A percentile compares a stretch with the other conserved stretches of the same genome.
Evolutionary conservation across 768 basidiomycete genomes (phyloP).

Genomic region (Tulasnella sp.): DNA sequence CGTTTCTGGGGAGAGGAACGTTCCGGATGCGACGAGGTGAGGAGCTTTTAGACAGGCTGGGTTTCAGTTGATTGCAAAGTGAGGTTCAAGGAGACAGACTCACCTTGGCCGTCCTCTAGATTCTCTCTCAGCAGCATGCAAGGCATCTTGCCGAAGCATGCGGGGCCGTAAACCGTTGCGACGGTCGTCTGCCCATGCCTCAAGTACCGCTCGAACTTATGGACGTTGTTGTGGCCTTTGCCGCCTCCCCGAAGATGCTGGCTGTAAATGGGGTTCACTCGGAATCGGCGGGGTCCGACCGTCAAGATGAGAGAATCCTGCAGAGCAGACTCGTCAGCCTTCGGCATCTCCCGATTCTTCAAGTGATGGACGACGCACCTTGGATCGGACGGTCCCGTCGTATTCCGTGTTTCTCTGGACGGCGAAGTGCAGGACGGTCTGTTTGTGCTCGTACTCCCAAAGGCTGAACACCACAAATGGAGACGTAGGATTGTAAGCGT

Average conservation of each 20-base stretch:
- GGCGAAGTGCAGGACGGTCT: constrained; percentile 82
- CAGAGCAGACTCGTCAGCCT: neutral
- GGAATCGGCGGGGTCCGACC: constrained; percentile 76
- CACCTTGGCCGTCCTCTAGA: constrained; percentile 47
- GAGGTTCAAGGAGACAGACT: constrained; percentile 14
- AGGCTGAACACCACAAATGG: constrained; percentile 69
- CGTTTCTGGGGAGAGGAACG: constrained; percentile 79
- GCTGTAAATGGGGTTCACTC: constrained; percentile 80
- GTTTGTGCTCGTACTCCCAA: constrained; percentile 92
- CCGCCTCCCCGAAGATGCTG: constrained; percentile 86
- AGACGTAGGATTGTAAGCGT: constrained; percentile 22
- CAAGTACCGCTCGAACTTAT: constrained; percentile 89
- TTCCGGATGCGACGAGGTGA: constrained; percentile 79
- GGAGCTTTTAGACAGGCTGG: constrained; percentile 38
- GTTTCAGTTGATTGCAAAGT: neutral
- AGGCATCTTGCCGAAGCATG: constrained; percentile 75
- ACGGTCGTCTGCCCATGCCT: constrained; percentile 71
- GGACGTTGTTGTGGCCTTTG: constrained; percentile 89
- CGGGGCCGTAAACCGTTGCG: constrained; percentile 81
- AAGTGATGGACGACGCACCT: constrained; percentile 36
- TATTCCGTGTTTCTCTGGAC: constrained; percentile 95
- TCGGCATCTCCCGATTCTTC: neutral
- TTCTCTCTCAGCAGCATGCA: constrained; percentile 68
- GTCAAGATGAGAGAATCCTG: constrained; percentile 84
- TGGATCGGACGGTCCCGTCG: constrained; percentile 75